Percentiles rank a stretch among this genome's conserved stretches.
Conservation (phyloP, 306 rosid species). For the Sechiopsis laciniata region DNA sequence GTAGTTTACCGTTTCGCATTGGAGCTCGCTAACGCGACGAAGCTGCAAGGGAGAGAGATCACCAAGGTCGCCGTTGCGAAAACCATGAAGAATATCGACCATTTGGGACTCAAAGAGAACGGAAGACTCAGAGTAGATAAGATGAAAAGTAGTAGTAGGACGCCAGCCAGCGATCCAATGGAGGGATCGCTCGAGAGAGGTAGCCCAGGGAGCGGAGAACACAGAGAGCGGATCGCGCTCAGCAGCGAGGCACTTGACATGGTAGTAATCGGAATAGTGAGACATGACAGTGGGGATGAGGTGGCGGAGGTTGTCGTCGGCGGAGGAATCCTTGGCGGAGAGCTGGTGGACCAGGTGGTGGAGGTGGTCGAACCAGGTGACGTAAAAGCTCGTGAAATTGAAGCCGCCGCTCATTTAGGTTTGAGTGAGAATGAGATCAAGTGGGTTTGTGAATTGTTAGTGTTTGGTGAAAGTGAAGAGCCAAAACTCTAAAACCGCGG, state of each 20-base stretch:
- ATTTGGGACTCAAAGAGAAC: conserved; percentile 64
- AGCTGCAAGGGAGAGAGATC: conserved; percentile 70
- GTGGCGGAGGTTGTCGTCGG: conserved; percentile 12
- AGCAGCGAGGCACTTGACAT: conserved; percentile 37
- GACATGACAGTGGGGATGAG: conserved; percentile 44
- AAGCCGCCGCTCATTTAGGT: conserved; percentile 10
- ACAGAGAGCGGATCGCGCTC: conserved; percentile 45
- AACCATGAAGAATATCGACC: conserved; percentile 60
- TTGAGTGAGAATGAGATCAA: not conserved
- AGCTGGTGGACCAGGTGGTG: conserved; percentile 38
- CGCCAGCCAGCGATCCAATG: conserved; percentile 88
- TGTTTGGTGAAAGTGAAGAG: not conserved
- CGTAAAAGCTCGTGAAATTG: conserved; percentile 44
- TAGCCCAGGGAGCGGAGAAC: conserved; percentile 60
- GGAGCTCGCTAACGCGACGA: conserved; percentile 65
- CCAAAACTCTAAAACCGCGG: not conserved
- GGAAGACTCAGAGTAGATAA: conserved; percentile 70
- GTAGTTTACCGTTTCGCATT: conserved; percentile 55
- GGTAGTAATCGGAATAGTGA: conserved; percentile 51
- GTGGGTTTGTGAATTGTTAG: not conserved
- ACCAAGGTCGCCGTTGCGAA: conserved; percentile 72
- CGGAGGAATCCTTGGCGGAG: conserved; percentile 23
- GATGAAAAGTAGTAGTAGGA: conserved; percentile 78
- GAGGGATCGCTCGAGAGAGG: conserved; percentile 63
- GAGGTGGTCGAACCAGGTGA: conserved; percentile 49